These are phyloP conservation scores for Colletotrichum cuscutae DNA, from an alignment of 2,329 filamentous ascomycete genomes.

Conservation along the genomic window DNA sequence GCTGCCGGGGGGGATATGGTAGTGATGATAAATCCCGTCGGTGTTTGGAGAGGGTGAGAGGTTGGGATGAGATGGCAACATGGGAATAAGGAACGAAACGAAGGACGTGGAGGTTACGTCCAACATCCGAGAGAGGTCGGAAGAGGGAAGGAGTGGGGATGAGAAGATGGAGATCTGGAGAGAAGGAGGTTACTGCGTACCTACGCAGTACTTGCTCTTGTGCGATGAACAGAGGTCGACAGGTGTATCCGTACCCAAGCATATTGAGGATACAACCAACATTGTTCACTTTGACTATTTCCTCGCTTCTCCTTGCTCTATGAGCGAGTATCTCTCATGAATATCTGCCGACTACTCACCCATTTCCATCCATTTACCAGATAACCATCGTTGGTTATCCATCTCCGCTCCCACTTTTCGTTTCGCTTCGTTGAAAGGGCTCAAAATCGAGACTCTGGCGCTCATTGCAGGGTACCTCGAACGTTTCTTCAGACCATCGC, in stretches of 20 bases:
- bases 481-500: background rate
- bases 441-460: background rate
- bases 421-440: background rate
- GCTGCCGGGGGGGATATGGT: background rate
- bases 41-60: background rate
- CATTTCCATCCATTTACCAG: background rate
- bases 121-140: background rate
- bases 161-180: slow-evolving; percentile 12
- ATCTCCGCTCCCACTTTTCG: background rate
- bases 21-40: background rate
- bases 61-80: background rate
- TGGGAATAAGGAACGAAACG: background rate
- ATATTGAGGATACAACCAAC: background rate
- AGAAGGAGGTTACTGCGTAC: background rate
- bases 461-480: background rate
- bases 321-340: background rate
- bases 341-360: background rate
- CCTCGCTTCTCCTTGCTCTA: no score
- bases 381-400: background rate
- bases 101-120: background rate
- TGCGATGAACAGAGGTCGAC: background rate
- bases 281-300: background rate
- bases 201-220: background rate
- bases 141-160: slow-evolving; percentile 23
- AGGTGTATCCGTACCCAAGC: background rate